A percentile compares a stretch with the other conserved stretches of the same genome.
Evolutionary conservation across 108 stramenopile species (phyloP).

Genomic region (Halocafeteria seosinensis): DNA sequence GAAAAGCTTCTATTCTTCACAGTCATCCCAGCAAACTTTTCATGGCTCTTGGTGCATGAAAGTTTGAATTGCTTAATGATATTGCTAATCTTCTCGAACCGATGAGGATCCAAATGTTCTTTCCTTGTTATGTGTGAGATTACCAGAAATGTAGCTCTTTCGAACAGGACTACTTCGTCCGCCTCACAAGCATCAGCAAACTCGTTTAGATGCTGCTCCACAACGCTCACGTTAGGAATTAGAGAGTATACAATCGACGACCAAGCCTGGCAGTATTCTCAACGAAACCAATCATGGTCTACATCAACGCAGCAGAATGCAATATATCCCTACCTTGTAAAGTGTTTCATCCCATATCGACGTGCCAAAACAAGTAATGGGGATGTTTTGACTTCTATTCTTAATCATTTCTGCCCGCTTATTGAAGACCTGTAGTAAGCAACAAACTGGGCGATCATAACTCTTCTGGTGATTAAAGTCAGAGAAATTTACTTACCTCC

Average conservation of each 20-base stretch:
- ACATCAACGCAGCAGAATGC: no score
- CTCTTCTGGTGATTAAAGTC: no score
- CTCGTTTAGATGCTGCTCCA: constrained; percentile 71
- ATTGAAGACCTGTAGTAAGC: constrained; percentile 59
- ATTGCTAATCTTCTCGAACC: constrained; percentile 96
- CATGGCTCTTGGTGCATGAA: constrained; percentile 75
- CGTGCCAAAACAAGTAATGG: constrained; percentile 70
- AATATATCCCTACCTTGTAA: no score
- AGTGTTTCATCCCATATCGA: constrained; percentile 99
- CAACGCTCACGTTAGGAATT: constrained; percentile 78
- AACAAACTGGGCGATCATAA: no score
- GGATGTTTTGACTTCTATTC: constrained; percentile 21
- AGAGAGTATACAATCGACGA: constrained; percentile 86
- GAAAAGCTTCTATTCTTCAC: constrained; percentile 69
- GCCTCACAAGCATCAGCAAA: constrained; percentile 82
- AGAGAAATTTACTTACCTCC: no score
- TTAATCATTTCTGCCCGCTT: constrained; percentile 58
- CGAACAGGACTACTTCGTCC: constrained; percentile 95
- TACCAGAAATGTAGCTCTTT: constrained; percentile 86
- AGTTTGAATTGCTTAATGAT: constrained; percentile 99
- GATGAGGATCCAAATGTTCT: constrained; percentile 81
- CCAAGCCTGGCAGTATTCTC: constrained; percentile 20
- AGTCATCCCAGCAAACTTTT: constrained; percentile 86
- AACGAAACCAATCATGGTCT: not conserved
- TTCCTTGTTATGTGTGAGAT: constrained; percentile 62